Percentiles rank a stretch among this genome's conserved stretches.
Evolutionary conservation across 495 filamentous ascomycete genomes (phyloP).

Genomic region (Hyaloscypha variabilis): DNA sequence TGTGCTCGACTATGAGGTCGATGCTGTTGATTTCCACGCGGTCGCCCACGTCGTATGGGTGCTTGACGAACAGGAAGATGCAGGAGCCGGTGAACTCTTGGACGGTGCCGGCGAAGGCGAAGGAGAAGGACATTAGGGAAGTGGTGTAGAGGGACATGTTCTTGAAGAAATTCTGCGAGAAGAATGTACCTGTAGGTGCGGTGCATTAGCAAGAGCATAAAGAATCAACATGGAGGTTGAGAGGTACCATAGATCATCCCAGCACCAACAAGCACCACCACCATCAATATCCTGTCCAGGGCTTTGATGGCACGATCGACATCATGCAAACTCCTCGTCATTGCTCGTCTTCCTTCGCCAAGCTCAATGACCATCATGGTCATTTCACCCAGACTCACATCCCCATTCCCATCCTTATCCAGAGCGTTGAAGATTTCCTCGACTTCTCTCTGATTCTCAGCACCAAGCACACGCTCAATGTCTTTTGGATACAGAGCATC

Average conservation of each 20-base stretch:
- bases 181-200: constrained; percentile 8
- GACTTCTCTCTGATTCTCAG: constrained; percentile 58
- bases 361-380: constrained; percentile 66
- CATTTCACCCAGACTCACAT: constrained; percentile 77
- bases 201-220: too few species aligned
- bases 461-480: constrained; percentile 67
- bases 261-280: constrained; percentile 26
- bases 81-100: constrained; percentile 80
- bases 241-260: constrained; percentile 28
- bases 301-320: constrained; percentile 80
- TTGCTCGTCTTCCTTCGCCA: constrained; percentile 63
- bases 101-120: constrained; percentile 73
- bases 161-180: constrained; percentile 49
- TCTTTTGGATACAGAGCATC: constrained; percentile 67
- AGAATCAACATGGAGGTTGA: too few species aligned
- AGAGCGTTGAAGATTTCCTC: constrained; percentile 64
- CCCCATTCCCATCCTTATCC: constrained; percentile 72
- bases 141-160: constrained; percentile 31
- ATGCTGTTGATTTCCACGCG: constrained; percentile 65
- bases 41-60: constrained; percentile 69
- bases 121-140: constrained; percentile 60
- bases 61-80: constrained; percentile 87
- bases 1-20: constrained; percentile 53
- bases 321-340: constrained; percentile 73
- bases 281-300: constrained; percentile 65